These are phyloP conservation scores for Penicillium glabrum DNA, from an alignment of 2,329 filamentous ascomycete species.

Conservation along the genomic window DNA sequence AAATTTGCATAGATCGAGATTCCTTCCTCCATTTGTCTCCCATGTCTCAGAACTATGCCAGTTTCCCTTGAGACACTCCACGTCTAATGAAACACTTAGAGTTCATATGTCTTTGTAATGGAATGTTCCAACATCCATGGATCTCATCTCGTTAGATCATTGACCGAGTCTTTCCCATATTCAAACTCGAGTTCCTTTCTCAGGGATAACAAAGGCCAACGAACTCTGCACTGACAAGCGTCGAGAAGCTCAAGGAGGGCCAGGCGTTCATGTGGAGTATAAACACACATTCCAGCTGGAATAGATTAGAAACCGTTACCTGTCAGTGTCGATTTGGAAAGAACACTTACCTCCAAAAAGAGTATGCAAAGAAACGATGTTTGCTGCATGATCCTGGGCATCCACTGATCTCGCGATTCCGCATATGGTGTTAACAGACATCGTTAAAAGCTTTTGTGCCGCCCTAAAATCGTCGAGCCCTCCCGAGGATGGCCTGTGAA, in stretches of 20 bases:
- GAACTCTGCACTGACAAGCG: conserved; percentile 18
- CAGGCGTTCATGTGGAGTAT: conserved; percentile 23
- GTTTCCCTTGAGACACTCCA: too few species aligned
- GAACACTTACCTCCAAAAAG: conserved; percentile 24
- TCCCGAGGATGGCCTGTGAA: conserved; percentile 53
- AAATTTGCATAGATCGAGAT: too few species aligned
- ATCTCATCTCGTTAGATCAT: conserved; percentile 13
- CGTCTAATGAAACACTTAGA: too few species aligned
- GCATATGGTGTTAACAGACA: conserved; percentile 27
- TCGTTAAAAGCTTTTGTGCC: conserved; percentile 20
- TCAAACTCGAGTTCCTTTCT: conserved; percentile 25
- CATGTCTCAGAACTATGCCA: too few species aligned
- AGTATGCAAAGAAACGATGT: conserved; percentile 24
- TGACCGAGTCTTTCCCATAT: conserved; percentile 23
- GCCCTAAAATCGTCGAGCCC: conserved; percentile 49
- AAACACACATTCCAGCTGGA: conserved; percentile 26
- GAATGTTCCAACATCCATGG: background rate
- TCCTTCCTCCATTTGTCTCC: too few species aligned
- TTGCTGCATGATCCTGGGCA: conserved; percentile 20
- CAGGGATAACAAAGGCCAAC: conserved; percentile 24
- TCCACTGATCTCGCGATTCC: conserved; percentile 26
- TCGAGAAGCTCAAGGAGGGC: conserved; percentile 23
- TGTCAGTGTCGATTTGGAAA: background rate
- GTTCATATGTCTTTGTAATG: background rate
- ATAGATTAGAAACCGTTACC: background rate